phyloP scores from a whole-genome alignment of 257 asterid species.

The Petunia secreta region DNA sequence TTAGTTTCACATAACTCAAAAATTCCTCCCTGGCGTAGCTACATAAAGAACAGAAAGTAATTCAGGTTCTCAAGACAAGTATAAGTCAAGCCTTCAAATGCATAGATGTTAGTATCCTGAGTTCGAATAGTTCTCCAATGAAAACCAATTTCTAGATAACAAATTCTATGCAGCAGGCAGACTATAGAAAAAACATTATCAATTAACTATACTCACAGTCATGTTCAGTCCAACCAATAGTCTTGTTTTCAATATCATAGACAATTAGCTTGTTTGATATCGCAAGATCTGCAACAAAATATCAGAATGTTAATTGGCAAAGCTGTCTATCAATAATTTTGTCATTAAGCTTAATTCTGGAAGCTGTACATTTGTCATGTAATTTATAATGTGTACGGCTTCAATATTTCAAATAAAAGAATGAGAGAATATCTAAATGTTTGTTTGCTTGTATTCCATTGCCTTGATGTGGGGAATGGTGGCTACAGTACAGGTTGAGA shows the following conservation, averaged over 20 bases:
- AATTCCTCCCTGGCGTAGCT: neutral
- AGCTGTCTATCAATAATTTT: neutral
- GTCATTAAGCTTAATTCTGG: neutral
- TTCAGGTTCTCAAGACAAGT: neutral
- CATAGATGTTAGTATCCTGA: neutral
- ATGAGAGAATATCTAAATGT: neutral
- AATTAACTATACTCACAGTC: constrained; percentile 60
- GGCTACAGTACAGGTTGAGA: neutral
- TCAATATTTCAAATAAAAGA: neutral
- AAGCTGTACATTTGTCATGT: neutral
- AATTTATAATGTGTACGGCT: neutral
- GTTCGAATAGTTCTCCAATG: neutral
- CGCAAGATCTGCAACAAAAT: constrained; percentile 64
- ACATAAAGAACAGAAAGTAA: neutral
- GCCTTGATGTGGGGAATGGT: neutral
- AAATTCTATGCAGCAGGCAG: neutral
- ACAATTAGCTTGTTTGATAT: constrained; percentile 73
- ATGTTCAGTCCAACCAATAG: constrained; percentile 75
- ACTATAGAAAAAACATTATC: neutral
- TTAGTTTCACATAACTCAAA: neutral
- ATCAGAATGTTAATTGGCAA: neutral
- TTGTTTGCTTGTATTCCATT: neutral
- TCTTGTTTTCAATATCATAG: constrained; percentile 74
- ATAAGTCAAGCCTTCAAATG: neutral
- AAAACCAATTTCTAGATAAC: neutral